These are phyloP conservation scores for Alternaria burnsii DNA, from an alignment of 2,329 filamentous ascomycete species.

Conservation along the genomic window DNA sequence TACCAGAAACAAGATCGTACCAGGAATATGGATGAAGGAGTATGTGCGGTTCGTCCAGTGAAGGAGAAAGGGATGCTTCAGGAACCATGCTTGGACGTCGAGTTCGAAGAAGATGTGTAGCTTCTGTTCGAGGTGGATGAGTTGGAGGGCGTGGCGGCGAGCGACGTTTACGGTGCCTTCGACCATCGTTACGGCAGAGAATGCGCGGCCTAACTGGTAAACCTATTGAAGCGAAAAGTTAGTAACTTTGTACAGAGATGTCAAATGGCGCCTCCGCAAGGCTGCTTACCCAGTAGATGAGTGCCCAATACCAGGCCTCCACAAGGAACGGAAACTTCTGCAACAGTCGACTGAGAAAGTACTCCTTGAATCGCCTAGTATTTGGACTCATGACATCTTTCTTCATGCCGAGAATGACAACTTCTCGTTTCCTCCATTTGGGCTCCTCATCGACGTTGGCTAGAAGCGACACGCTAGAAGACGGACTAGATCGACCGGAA, in stretches of 20 bases:
- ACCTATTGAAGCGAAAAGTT: slow-evolving; percentile 57
- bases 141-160: slow-evolving; percentile 71
- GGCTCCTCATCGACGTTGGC: slow-evolving; percentile 50
- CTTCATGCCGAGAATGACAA: slow-evolving; percentile 58
- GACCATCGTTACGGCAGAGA: slow-evolving; percentile 73
- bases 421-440: slow-evolving; percentile 60
- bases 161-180: slow-evolving; percentile 74
- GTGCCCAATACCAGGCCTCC: slow-evolving; percentile 79
- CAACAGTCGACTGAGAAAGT: slow-evolving; percentile 70
- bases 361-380: slow-evolving; percentile 66
- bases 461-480: slow-evolving; percentile 55
- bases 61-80: slow-evolving; percentile 65
- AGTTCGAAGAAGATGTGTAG: slow-evolving; percentile 73
- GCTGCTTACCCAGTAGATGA: slow-evolving; percentile 75
- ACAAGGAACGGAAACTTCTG: slow-evolving; percentile 75
- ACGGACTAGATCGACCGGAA: slow-evolving; percentile 52
- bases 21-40: slow-evolving; percentile 81
- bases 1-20: slow-evolving; percentile 74
- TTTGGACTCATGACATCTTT: slow-evolving; percentile 67
- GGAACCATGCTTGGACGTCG: slow-evolving; percentile 66
- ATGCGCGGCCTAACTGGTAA: slow-evolving; percentile 77
- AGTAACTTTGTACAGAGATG: not conserved
- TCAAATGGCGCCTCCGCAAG: not conserved
- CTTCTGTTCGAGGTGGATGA: slow-evolving; percentile 71
- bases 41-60: slow-evolving; percentile 76